These are phyloP conservation scores for Pyrenophora tritici-repentis DNA, from an alignment of 2,329 filamentous ascomycete species.

Conservation along the genomic window DNA sequence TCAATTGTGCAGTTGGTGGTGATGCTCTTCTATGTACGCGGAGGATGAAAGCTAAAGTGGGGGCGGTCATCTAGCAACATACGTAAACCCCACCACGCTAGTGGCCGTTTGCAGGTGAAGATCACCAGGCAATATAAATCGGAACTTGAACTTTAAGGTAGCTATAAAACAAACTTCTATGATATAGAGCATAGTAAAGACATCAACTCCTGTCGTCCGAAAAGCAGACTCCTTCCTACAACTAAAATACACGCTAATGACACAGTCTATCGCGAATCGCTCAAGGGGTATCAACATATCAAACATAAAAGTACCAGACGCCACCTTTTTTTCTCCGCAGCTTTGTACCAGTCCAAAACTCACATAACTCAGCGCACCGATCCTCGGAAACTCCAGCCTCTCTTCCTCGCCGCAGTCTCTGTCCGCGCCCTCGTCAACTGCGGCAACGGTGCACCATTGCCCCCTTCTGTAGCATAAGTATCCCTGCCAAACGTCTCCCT, in stretches of 20 bases:
- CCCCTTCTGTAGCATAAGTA: not conserved
- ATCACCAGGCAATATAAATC: no score
- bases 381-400: conserved; percentile 25
- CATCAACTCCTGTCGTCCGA: not conserved
- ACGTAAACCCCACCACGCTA: conserved; percentile 8
- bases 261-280: conserved; percentile 4
- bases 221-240: not conserved
- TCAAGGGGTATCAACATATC: conserved; percentile 4
- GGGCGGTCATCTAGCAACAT: not conserved
- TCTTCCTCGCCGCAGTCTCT: conserved; percentile 14
- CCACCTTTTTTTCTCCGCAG: not conserved
- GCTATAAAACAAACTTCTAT: not conserved
- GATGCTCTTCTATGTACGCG: not conserved
- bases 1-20: not conserved
- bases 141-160: no score
- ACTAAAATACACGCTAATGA: not conserved
- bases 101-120: not conserved
- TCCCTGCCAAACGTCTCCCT: conserved; percentile 10
- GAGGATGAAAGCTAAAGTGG: conserved; percentile 6
- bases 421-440: conserved; percentile 13
- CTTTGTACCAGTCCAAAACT: no score
- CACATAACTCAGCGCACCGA: not conserved
- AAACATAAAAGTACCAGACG: not conserved
- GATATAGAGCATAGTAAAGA: not conserved
- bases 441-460: not conserved